Base-by-base conservation (phyloP, 1,284 basidiomycete species). In the Ganoderma sinense region DNA sequence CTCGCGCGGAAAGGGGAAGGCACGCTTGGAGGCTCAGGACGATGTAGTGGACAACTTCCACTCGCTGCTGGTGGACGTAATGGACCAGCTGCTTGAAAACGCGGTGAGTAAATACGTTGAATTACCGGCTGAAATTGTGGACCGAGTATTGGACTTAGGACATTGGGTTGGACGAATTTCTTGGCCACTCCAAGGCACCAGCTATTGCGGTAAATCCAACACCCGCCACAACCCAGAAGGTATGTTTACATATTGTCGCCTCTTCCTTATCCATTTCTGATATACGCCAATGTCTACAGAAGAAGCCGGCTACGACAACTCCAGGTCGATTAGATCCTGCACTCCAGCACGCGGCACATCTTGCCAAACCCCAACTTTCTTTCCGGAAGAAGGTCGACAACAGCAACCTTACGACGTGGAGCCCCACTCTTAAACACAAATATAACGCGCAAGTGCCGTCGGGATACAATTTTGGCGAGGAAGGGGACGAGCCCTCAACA, bases 41-140 rank as follows among this genome's bases (percentile, higher is more conserved):
- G 93, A 97, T 81, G 85, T 97, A 1, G 82, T 91, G 29, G 96
- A 97, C 78, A 89, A 88, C 73, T 98, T 96, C 79, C 87, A 91
- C 71, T 84, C 87, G n/a, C 78, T 89, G 40, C 87, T 97, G 0
- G 92, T 95, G 20, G 95, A 97, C 78, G 84, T 90, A 0, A 89
- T 98, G 82, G 97, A 99, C 80, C 86, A 89, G 48, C 80, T 98
- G 67, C 82, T 98, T 67, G 97, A 99, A 80, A 87, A 89, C 67
- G 93, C 96, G 5, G 95, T 94, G 75, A 80, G 90, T 83, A 58
- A 26, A 40, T 43, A 64, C 64, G 53, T n/a, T 65, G 67, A 59
- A 29, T 56, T 43, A 39, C 10, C 43, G 1, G 11, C 13, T 53
- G 13, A 62, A 14, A 26, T 4, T 3, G 20, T 26, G 29, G 61